These are phyloP conservation scores for Mucor saturninus DNA, from an alignment of 371 early-diverging fungal genomes.

Conservation along the genomic window DNA sequence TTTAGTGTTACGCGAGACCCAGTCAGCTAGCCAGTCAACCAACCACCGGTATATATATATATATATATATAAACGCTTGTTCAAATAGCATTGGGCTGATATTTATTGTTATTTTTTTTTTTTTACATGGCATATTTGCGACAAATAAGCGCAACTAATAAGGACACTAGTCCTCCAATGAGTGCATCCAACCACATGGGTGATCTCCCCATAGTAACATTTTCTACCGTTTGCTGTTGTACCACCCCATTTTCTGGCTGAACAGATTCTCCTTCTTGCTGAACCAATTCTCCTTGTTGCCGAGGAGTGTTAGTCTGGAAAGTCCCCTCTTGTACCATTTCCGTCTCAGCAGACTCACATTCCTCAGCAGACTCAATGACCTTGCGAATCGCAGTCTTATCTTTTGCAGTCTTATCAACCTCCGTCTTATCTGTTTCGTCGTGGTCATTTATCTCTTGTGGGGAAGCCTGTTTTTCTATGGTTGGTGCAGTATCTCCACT, in stretches of 20 bases:
- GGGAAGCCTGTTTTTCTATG: too few species aligned
- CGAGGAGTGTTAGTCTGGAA: background rate
- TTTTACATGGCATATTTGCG: constrained; percentile 13
- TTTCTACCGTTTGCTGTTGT: background rate
- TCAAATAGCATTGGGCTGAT: too few species aligned
- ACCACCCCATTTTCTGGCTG: background rate
- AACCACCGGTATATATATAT: too few species aligned
- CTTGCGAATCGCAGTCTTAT: background rate
- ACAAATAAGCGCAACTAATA: constrained; percentile 14
- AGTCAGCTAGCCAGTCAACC: too few species aligned
- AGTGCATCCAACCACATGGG: constrained; percentile 56
- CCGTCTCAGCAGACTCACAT: background rate
- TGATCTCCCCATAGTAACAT: background rate
- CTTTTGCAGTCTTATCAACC: too few species aligned
- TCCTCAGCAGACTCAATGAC: too few species aligned
- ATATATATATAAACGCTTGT: too few species aligned
- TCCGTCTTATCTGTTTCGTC: background rate
- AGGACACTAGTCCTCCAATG: constrained; percentile 39
- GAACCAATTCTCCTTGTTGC: background rate
- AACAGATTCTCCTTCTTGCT: background rate
- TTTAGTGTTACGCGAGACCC: too few species aligned
- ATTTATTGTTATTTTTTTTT: background rate
- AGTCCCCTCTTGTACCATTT: background rate
- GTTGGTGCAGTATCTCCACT: too few species aligned
- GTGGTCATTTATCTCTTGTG: too few species aligned